Conservation (phyloP, 2,329 filamentous ascomycete genomes). For the Trichoderma brevicompactum region DNA sequence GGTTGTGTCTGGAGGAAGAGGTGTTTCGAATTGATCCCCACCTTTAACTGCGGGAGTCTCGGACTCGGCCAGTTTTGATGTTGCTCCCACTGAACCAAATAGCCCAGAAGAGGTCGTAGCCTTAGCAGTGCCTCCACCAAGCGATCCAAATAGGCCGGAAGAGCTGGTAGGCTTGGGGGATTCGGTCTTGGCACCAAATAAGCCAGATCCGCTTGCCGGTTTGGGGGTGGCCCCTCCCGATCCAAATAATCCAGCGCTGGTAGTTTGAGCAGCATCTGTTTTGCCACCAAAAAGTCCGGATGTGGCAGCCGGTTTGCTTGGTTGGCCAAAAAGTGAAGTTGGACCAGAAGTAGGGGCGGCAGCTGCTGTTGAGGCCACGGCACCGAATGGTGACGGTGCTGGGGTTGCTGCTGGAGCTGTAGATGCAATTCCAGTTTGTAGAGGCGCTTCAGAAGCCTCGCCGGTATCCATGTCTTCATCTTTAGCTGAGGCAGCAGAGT, state of each 20-base stretch:
- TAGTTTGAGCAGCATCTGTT: conserved; percentile 33
- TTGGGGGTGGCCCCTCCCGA: conserved; percentile 32
- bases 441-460: conserved; percentile 42
- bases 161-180: conserved; percentile 34
- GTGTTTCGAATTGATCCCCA: conserved; percentile 46
- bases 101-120: conserved; percentile 33
- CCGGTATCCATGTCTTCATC: conserved; percentile 59
- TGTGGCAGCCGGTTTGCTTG: conserved; percentile 37
- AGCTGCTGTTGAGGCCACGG: conserved; percentile 43
- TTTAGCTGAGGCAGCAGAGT: conserved; percentile 45
- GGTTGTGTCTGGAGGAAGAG: conserved; percentile 59
- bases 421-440: conserved; percentile 47
- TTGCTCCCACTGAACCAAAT: conserved; percentile 33
- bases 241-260: conserved; percentile 36
- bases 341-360: conserved; percentile 33
- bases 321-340: conserved; percentile 41
- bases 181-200: conserved; percentile 35
- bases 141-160: conserved; percentile 35
- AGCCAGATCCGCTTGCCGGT: conserved; percentile 32
- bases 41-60: conserved; percentile 46
- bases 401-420: conserved; percentile 59
- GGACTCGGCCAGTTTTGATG: conserved; percentile 33
- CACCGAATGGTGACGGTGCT: conserved; percentile 53
- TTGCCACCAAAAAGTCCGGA: conserved; percentile 39
- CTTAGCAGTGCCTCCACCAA: conserved; percentile 34